Evolutionary conservation across 2,329 filamentous ascomycete species (phyloP).

Genomic region (Diplocarpon rosae): DNA sequence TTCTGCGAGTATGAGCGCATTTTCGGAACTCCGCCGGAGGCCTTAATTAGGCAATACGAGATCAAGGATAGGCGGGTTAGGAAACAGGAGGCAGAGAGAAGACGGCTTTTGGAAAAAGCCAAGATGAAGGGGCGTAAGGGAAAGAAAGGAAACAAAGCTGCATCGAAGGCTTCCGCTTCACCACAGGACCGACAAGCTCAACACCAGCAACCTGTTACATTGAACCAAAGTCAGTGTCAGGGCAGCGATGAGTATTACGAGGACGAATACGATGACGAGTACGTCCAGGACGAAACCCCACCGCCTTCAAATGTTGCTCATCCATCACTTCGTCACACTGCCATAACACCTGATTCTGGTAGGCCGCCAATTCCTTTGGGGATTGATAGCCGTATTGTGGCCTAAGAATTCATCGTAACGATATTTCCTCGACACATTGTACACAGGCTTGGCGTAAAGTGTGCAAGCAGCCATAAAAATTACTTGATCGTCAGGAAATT

Average conservation of each 20-base stretch:
- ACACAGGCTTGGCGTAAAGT: too few species aligned
- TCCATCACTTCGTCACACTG: slow-evolving; percentile 7
- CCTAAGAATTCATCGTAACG: neutral
- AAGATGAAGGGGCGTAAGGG: slow-evolving; percentile 88
- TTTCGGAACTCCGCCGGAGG: slow-evolving; percentile 75
- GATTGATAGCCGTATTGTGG: slow-evolving; percentile 2
- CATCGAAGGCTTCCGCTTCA: slow-evolving; percentile 16
- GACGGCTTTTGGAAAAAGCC: slow-evolving; percentile 76
- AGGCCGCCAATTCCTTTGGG: slow-evolving; percentile 5
- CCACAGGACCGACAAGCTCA: slow-evolving; percentile 23
- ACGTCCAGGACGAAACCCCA: slow-evolving; percentile 20
- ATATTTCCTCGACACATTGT: too few species aligned
- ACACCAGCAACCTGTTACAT: slow-evolving; percentile 29
- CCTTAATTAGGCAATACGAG: slow-evolving; percentile 84
- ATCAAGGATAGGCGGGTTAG: slow-evolving; percentile 82
- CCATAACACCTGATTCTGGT: slow-evolving; percentile 8
- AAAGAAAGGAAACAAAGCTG: slow-evolving; percentile 63
- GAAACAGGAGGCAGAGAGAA: slow-evolving; percentile 76
- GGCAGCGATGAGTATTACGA: slow-evolving; percentile 37
- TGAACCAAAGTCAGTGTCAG: slow-evolving; percentile 27
- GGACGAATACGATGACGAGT: slow-evolving; percentile 39
- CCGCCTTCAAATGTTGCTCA: slow-evolving; percentile 17
- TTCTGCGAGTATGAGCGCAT: slow-evolving; percentile 98
- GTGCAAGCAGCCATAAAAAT: too few species aligned
- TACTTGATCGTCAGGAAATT: too few species aligned